Percentiles rank a stretch among this genome's conserved stretches.
Evolutionary conservation across 805 yeast species (phyloP).

Genomic region (Saturnispora halmiae): DNA sequence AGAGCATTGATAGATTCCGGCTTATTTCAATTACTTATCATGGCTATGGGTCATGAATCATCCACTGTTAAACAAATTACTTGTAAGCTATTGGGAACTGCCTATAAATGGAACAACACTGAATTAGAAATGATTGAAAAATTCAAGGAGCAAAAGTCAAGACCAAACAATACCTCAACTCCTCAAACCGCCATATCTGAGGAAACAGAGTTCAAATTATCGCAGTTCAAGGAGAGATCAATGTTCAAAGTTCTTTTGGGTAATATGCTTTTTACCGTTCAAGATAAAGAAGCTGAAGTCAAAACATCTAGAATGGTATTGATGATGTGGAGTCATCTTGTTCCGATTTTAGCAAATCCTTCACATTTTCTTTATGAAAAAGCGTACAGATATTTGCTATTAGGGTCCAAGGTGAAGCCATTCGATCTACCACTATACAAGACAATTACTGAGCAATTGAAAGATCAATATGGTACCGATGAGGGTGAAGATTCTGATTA

Average conservation of each 20-base stretch:
- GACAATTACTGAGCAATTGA: slow-evolving; percentile 27
- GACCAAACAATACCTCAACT: slow-evolving; percentile 4
- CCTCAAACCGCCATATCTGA: not conserved
- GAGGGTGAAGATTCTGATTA: slow-evolving; percentile 36
- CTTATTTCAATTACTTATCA: slow-evolving; percentile 42
- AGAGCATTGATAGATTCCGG: slow-evolving; percentile 48
- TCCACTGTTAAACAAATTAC: slow-evolving; percentile 30
- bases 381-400: slow-evolving; percentile 54
- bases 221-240: slow-evolving; percentile 44
- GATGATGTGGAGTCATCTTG: slow-evolving; percentile 44
- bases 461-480: slow-evolving; percentile 19
- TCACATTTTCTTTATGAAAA: slow-evolving; percentile 68
- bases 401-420: slow-evolving; percentile 38
- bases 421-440: slow-evolving; percentile 40
- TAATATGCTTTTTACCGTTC: slow-evolving; percentile 32
- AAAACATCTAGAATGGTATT: slow-evolving; percentile 42
- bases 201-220: slow-evolving; percentile 7
- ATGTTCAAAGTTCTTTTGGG: slow-evolving; percentile 47
- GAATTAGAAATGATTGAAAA: slow-evolving; percentile 14
- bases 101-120: slow-evolving; percentile 28
- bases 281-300: slow-evolving; percentile 11
- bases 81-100: slow-evolving; percentile 34
- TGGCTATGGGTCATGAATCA: slow-evolving; percentile 35
- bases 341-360: slow-evolving; percentile 56
- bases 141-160: slow-evolving; percentile 7